Evolutionary conservation across 257 asterid species (phyloP), one percentile per base, ranked within the genome.

Genomic region (Rubia yunnanensis): DNA sequence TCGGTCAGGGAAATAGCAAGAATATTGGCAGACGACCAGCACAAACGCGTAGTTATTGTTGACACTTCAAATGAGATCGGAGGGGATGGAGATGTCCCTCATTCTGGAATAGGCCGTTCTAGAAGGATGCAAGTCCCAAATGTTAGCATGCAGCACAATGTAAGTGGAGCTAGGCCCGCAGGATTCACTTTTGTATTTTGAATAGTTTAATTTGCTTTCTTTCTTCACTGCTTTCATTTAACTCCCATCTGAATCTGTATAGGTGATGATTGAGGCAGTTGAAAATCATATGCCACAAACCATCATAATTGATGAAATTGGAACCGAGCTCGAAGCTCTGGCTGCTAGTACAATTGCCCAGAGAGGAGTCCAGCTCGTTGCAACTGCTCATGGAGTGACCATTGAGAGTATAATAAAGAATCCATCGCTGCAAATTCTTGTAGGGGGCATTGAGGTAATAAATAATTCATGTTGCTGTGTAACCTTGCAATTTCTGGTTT

Each of bases 201-300:
- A 39, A 38, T 46, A 24, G 31, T 17, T 23, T 36, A 10, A 26
- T 36, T 10, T 53, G 18, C 50, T 35, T 58, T 66, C 2, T 8
- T 31, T 24, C 18, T n/a, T 22, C 30, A 39, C 60, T 4, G 1
- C 35, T n/a, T 27, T 26, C 17, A 6, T 54, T 39, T 7, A 27
- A 49, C 34, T 31, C 22, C 11, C 5, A 44, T 66, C 60, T 64
- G 8, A 50, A 65, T 22, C 31, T 11, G 73, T 68, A 71, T 77
- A 92, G 99, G 97, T 92, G 59, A 92, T 92, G 99, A 92, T 92
- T 20, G 99, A 92, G 79, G 99, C 97, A 70, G 99, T 92, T 56
- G 99, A 92, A 77, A 92, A 92, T 62, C 99, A 92, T 89, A 89
- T 89, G 99, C 99, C 99, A 0, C 81, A 92, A 74, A 81, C 92